These are phyloP conservation scores for Pythium scleroteichum DNA, from an alignment of 352 stramenopile genomes.

Conservation along the genomic window DNA sequence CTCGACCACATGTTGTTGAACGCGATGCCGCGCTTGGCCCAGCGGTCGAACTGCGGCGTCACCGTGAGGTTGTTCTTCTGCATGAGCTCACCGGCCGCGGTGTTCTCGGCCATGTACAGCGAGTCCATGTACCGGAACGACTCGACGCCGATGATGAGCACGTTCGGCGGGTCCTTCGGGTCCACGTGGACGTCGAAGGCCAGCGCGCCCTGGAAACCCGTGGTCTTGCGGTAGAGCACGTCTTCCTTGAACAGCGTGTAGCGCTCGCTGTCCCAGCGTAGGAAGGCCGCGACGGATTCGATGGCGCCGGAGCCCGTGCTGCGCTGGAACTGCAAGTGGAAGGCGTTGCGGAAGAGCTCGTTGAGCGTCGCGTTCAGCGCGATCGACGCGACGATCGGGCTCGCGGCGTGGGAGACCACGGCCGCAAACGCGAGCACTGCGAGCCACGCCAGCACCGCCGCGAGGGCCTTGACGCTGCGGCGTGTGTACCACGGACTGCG, in stretches of 20 bases:
- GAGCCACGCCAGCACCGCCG: background rate
- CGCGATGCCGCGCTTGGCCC: constrained; percentile 43
- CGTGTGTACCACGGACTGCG: constrained; percentile 9
- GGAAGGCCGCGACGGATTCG: constrained; percentile 23
- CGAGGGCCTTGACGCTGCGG: background rate
- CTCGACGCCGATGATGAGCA: constrained; percentile 50
- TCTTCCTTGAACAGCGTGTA: constrained; percentile 40
- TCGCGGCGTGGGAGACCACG: background rate
- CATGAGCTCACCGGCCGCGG: constrained; percentile 11
- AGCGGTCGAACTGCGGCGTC: constrained; percentile 52
- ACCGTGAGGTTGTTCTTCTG: constrained; percentile 40
- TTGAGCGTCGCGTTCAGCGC: constrained; percentile 23
- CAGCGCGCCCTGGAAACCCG: constrained; percentile 38
- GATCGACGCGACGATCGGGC: background rate
- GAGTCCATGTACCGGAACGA: constrained; percentile 58
- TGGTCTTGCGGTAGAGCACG: constrained; percentile 39
- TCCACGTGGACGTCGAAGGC: constrained; percentile 44
- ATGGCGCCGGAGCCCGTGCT: constrained; percentile 2
- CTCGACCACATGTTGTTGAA: constrained; percentile 48
- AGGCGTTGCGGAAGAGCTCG: constrained; percentile 12
- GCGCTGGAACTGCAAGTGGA: constrained; percentile 10
- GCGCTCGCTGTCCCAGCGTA: constrained; percentile 23
- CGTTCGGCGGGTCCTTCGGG: constrained; percentile 39
- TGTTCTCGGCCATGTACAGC: constrained; percentile 43
- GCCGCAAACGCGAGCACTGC: background rate